Evolutionary conservation across 352 stramenopile species (phyloP), one percentile per base, ranked within the genome.

Genomic region (Globisporangium abappressorium): DNA sequence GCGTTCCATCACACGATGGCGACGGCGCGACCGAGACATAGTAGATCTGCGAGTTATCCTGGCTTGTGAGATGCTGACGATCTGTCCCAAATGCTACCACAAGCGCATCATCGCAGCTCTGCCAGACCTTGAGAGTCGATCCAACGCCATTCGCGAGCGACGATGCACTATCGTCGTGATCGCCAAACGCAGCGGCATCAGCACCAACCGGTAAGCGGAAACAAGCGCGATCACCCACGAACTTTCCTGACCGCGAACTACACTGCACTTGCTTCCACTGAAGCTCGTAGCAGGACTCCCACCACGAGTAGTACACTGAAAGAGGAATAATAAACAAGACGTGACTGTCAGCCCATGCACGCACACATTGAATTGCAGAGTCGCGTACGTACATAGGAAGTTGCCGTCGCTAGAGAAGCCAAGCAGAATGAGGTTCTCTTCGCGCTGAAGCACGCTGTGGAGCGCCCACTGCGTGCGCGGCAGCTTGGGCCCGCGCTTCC

Each of bases 391-490:
- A 92, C 85, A 1, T 30, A 93, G 69, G 65, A 77, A 86, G 68
- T 83, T 72, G 55, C 85, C 85, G 61, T 92, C 84, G 59, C 76
- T 79, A 0, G 83, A 92, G 70, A 92, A 93, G 5, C 85, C 85
- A 28, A 93, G 68, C 24, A 93, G 59, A 20, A 90, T 79, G 43
- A 76, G 70, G 6, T 72, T 68, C 28, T 86, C 80, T 38, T 85
- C 78, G 3, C 69, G 73, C 12, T 66, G 57, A 53, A 89, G 64
- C n/a, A 85, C 79, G 47, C 81, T 71, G 0, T 36, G 57, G 15
- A 82, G 59, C 41, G 58, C 65, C 43, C 73, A 64, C 0, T 51
- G 67, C 49, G 34, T 33, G 5, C 65, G 71, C 4, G 64, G 47
- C 28, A 77, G n/a, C 14, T 24, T 30, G 20, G 14, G 33, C 30